Evolutionary conservation across 192 early-diverging fungal species (phyloP).

Genomic region (Radiomyces spectabilis): DNA sequence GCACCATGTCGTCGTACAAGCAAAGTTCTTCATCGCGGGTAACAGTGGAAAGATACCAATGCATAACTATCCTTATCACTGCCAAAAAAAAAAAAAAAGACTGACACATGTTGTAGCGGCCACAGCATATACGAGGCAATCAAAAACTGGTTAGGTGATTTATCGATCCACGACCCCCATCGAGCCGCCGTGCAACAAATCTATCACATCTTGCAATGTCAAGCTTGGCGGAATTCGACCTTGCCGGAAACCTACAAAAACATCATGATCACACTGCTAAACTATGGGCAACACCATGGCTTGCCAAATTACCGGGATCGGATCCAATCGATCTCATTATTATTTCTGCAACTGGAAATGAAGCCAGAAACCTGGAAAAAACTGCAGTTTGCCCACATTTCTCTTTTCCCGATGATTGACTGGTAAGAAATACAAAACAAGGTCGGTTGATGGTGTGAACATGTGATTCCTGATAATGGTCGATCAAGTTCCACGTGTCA

Average conservation of each 20-base stretch:
- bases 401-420: slow-evolving; percentile 35
- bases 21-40: no score
- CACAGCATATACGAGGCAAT: no score
- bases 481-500: slow-evolving; percentile 32
- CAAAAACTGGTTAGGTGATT: no score
- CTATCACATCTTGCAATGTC: slow-evolving; percentile 9
- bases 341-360: slow-evolving; percentile 2
- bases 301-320: neutral
- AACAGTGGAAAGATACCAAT: no score
- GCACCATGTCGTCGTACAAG: slow-evolving; percentile 19
- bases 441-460: neutral
- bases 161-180: slow-evolving; percentile 3
- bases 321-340: slow-evolving; percentile 1
- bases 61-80: no score
- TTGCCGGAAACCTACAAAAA: no score
- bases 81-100: slow-evolving; percentile 6
- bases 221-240: no score
- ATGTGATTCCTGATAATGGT: no score
- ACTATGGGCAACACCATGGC: slow-evolving; percentile 1
- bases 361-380: slow-evolving; percentile 44
- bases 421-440: slow-evolving; percentile 31
- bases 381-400: slow-evolving; percentile 50
- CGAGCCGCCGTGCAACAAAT: slow-evolving; percentile 12
- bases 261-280: slow-evolving; percentile 3
- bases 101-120: no score